Evolutionary conservation across 352 stramenopile species (phyloP), one percentile per base, ranked within the genome.

Genomic region (Pythium phragmitis): DNA sequence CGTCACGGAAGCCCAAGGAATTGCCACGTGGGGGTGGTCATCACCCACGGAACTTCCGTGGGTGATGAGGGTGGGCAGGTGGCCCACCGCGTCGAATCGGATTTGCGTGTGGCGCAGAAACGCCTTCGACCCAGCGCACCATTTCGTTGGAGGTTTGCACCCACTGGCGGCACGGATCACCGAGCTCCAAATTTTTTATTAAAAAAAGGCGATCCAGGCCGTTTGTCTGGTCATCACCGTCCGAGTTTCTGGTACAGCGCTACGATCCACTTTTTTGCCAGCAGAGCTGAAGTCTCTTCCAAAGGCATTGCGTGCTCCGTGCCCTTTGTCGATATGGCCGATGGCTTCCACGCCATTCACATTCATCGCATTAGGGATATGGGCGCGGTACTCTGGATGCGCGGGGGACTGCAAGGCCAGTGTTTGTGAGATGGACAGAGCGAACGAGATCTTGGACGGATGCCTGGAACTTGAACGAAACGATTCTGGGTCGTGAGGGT

Each of bases 181-280:
- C 80, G 11, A 89, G 72, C 61, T 89, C 80, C n/a, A n/a, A n/a
- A n/a, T n/a, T n/a, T n/a, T n/a, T n/a, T n/a, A n/a, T n/a, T n/a
- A n/a, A n/a, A n/a, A n/a, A n/a, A n/a, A n/a, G n/a, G n/a, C n/a
- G n/a, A n/a, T n/a, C n/a, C 49, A 83, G 48, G 37, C 80, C 80
- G 65, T 89, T 89, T 46, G 73, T 86, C 19, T 71, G 59, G 47
- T 75, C 78, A 47, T 89, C 80, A 23, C 73, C 70, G 57, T 88
- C 79, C 13, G 62, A 73, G 61, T 88, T 56, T 58, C 47, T 82
- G 33, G 59, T 77, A 87, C 6, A 88, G 52, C 43, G 66, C 72
- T 6, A 30, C 43, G 5, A 59, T 77, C 69, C 72, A 79, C 21
- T 16, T 46, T 7, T 23, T 0, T 46, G 16, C 14, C 39, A n/a